Evolutionary conservation across 148 eudicot species (phyloP), one percentile per base, ranked within the genome.

Genomic region (Persicaria tinctoria): DNA sequence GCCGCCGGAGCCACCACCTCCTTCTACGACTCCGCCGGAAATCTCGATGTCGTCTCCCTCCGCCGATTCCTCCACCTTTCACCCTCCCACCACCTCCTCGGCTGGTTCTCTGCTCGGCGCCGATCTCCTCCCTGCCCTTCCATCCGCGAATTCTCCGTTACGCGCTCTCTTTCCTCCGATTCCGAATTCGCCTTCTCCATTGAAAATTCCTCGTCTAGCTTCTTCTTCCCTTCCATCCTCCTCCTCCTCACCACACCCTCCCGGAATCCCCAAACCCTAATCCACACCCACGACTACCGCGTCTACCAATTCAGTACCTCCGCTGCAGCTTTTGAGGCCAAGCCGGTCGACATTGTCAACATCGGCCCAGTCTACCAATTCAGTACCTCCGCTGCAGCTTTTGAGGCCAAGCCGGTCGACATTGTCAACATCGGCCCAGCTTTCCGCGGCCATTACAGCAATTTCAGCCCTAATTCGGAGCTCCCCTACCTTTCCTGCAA

Each of bases 21-120:
- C 60, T 79, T 82, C 80, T 80, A 80, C 76, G 49, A 68, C 78
- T 76, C 80, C 71, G 73, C 83, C 75, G 78, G 80, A 62, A 76
- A 76, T 68, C 66, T 80, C 78, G 74, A 68, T 77, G 66, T 77
- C 74, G 5, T 78, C 70, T 62, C 80, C 79, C 75, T 64, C 72
- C 73, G 49, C 82, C 82, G 63, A 70, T 74, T 78, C 38, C 13
- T 11, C 68, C 73, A 54, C 75, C 76, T 9, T 66, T 51, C 79
- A 72, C 16, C 64, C 45, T 18, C 78, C 74, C 45, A 76, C 63
- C 10, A 48, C 64, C 84, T 89, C 78, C 83, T 93, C 72, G 98
- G 98, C 5, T 86, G 83, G 83, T 89, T 93, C 78, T 89, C 97
- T 74, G 83, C 77, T 7, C 97, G 98, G 83, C 94, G 87, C 20